These are phyloP conservation scores for Acacia pycnantha DNA, from an alignment of 331 rosid genomes.

Conservation along the genomic window DNA sequence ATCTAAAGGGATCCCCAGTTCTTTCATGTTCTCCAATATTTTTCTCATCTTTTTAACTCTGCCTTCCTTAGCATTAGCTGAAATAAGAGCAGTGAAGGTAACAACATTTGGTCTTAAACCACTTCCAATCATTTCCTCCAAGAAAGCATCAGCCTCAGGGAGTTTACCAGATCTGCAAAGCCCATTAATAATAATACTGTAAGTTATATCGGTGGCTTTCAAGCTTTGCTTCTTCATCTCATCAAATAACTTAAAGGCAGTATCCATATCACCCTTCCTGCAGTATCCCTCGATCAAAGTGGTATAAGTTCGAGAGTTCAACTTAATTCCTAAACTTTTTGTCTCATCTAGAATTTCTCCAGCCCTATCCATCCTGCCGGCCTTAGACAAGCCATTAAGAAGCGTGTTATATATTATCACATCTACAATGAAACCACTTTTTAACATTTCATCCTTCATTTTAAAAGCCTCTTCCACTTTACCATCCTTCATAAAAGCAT, in stretches of 20 bases:
- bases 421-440: slow-evolving; percentile 28
- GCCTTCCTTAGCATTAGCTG: slow-evolving; percentile 44
- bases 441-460: slow-evolving; percentile 42
- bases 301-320: slow-evolving; percentile 33
- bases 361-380: slow-evolving; percentile 46
- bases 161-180: slow-evolving; percentile 41
- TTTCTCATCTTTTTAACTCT: slow-evolving; percentile 38
- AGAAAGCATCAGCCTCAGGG: slow-evolving; percentile 33
- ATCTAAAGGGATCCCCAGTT: slow-evolving; percentile 42
- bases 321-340: slow-evolving; percentile 27
- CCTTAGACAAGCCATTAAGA: slow-evolving; percentile 45
- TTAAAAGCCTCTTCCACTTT: slow-evolving; percentile 47
- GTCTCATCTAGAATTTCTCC: slow-evolving; percentile 41
- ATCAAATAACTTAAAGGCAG: slow-evolving; percentile 38
- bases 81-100: slow-evolving; percentile 40
- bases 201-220: slow-evolving; percentile 35
- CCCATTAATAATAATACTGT: slow-evolving; percentile 43
- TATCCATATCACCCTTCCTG: slow-evolving; percentile 26
- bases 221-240: slow-evolving; percentile 44
- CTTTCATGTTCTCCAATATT: slow-evolving; percentile 39
- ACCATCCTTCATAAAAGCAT: slow-evolving; percentile 45
- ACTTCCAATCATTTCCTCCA: slow-evolving; percentile 35
- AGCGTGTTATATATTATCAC: slow-evolving; percentile 32
- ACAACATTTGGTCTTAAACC: slow-evolving; percentile 44
- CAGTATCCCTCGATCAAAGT: slow-evolving; percentile 49